These are phyloP conservation scores for Sporisorium iseilematis-ciliati DNA, from an alignment of 1,284 basidiomycete species.

Conservation along the genomic window DNA sequence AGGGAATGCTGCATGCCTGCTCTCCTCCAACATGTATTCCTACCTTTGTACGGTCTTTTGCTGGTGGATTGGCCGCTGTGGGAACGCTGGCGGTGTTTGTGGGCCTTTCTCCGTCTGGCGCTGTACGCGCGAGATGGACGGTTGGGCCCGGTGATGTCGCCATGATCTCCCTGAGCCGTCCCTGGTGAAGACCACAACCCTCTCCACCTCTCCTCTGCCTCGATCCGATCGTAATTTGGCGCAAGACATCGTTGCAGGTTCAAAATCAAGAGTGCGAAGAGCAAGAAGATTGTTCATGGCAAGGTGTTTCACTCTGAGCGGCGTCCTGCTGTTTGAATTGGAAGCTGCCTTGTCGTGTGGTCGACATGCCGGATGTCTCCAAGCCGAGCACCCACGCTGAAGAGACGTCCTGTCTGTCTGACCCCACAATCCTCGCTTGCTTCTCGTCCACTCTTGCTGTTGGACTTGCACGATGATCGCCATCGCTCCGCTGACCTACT, in stretches of 20 bases:
- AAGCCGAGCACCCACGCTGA: not conserved
- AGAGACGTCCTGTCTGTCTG: not conserved
- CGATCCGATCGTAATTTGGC: not conserved
- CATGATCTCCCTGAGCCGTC: not conserved
- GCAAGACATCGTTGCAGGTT: slow-evolving; percentile 11
- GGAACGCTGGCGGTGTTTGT: not conserved
- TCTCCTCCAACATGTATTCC: slow-evolving; percentile 19
- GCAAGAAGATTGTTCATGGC: not conserved
- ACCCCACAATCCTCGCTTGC: not conserved
- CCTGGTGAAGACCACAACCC: not conserved
- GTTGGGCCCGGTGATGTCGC: not conserved
- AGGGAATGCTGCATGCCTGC: slow-evolving; percentile 67
- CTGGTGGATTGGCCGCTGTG: not conserved
- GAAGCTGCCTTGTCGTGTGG: not conserved
- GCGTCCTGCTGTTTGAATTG: not conserved
- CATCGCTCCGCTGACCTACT: slow-evolving; percentile 26
- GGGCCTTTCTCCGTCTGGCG: not conserved
- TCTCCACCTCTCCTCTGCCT: not conserved
- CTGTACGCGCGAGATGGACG: not conserved
- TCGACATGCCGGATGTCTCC: not conserved
- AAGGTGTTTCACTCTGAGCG: not conserved
- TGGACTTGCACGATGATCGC: slow-evolving; percentile 19
- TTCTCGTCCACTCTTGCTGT: slow-evolving; percentile 3
- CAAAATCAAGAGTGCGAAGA: not conserved
- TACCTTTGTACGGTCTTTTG: slow-evolving; percentile 9